A percentile compares a stretch with the other conserved stretches of the same genome.
phyloP scores from a whole-genome alignment of 1,139 yeast species.

The Torulaspora pretoriensis region DNA sequence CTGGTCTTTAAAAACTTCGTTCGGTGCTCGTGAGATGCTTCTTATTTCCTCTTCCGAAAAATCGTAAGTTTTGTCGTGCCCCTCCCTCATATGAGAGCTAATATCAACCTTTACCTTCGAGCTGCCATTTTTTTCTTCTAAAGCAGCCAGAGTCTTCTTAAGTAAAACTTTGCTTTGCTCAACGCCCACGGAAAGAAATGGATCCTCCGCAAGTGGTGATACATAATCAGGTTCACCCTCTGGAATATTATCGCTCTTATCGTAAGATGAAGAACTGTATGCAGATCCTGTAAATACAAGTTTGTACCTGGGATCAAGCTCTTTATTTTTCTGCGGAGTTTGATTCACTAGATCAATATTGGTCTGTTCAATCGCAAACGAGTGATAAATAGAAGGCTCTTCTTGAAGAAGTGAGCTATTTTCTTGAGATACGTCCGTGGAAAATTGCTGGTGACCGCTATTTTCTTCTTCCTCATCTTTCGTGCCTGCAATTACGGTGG shows the following conservation, averaged over 20 bases:
- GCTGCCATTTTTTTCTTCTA: not conserved
- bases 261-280: conserved; percentile 21
- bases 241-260: conserved; percentile 12
- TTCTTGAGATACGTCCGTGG: conserved; percentile 1
- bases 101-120: no score
- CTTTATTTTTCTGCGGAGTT: not conserved
- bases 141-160: conserved; percentile 13
- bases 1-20: not conserved
- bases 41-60: no score
- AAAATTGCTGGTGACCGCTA: not conserved
- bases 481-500: not conserved
- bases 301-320: conserved; percentile 12
- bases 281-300: conserved; percentile 19
- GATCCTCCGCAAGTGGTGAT: conserved; percentile 22
- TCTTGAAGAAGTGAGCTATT: conserved; percentile 1
- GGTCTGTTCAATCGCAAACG: conserved; percentile 6
- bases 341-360: not conserved
- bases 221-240: conserved; percentile 14
- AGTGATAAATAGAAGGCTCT: conserved; percentile 14
- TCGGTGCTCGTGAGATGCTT: no score
- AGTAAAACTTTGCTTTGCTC: conserved; percentile 11
- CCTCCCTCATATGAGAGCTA: not conserved
- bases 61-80: not conserved
- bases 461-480: not conserved
- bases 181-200: conserved; percentile 11